phyloP scores from a whole-genome alignment of 305 asterid species.

The Fraxinus albicans region DNA sequence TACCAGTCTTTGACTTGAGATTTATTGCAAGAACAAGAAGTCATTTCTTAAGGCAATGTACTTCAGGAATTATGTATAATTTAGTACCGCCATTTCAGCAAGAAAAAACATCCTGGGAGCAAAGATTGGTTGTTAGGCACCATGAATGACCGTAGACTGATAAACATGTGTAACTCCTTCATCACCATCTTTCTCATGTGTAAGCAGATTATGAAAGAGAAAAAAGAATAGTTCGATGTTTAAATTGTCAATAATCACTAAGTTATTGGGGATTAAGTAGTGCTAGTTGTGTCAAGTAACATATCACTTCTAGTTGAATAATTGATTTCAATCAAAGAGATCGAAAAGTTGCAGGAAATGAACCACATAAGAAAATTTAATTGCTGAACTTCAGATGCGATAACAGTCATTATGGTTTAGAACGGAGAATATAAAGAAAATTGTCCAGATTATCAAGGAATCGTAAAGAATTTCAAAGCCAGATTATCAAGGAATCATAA shows the following conservation, averaged over 20 bases:
- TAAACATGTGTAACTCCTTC: background rate
- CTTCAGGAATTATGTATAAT: background rate
- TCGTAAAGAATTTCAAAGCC: no score
- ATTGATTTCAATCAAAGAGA: background rate
- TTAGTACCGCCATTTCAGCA: background rate
- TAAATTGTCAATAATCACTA: background rate
- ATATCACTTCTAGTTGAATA: background rate
- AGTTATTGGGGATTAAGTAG: background rate
- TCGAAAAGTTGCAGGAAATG: background rate
- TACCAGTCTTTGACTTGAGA: background rate
- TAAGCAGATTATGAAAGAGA: background rate
- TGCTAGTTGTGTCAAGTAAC: background rate
- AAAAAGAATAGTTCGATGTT: background rate
- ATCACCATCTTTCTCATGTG: background rate
- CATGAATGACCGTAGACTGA: background rate
- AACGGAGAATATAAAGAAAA: background rate
- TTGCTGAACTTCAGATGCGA: background rate
- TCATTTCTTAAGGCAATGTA: background rate
- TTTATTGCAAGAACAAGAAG: background rate
- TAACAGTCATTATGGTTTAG: background rate
- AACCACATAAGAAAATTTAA: background rate
- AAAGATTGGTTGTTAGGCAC: background rate
- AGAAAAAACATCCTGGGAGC: background rate
- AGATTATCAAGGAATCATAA: background rate
- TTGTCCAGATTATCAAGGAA: background rate